Evolutionary conservation across 2,329 filamentous ascomycete genomes (phyloP).

Genomic region (Aspergillus floridensis): DNA sequence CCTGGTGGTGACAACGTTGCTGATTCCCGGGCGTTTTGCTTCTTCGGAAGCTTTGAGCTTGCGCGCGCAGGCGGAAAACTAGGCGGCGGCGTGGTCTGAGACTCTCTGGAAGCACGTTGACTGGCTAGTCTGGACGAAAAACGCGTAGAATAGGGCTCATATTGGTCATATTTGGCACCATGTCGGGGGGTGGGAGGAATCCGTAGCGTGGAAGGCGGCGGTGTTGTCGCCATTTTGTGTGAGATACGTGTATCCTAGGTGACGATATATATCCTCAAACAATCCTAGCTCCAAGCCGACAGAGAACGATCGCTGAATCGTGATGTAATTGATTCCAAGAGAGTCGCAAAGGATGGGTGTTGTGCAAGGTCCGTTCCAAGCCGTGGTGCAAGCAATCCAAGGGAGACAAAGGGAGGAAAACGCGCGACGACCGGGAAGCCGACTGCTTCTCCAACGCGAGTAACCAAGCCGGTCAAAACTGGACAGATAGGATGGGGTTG

Average conservation of each 20-base stretch:
- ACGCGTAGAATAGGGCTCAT: slow-evolving; percentile 41
- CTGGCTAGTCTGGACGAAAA: slow-evolving; percentile 41
- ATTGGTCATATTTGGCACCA: slow-evolving; percentile 45
- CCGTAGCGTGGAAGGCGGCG: slow-evolving; percentile 38
- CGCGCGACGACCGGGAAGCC: slow-evolving; percentile 18
- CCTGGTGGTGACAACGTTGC: slow-evolving; percentile 30
- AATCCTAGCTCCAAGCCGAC: neutral
- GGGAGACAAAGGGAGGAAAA: slow-evolving; percentile 19
- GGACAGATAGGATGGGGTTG: slow-evolving; percentile 6
- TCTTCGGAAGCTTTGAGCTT: slow-evolving; percentile 21
- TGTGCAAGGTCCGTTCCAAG: neutral
- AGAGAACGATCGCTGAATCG: neutral
- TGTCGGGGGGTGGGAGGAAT: slow-evolving; percentile 47
- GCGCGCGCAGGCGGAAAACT: slow-evolving; percentile 22
- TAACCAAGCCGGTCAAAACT: neutral
- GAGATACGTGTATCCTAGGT: neutral
- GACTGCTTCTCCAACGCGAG: slow-evolving; percentile 6
- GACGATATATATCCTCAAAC: neutral
- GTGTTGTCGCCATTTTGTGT: slow-evolving; percentile 44
- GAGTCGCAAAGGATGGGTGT: neutral
- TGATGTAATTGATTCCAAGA: slow-evolving; percentile 5
- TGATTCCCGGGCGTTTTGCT: slow-evolving; percentile 22
- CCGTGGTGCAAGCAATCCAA: slow-evolving; percentile 5
- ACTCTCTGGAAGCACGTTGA: slow-evolving; percentile 29
- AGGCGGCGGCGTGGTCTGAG: slow-evolving; percentile 33